Base-by-base conservation (phyloP, 2,329 filamentous ascomycete species). In the Trichoderma pleuroti region DNA sequence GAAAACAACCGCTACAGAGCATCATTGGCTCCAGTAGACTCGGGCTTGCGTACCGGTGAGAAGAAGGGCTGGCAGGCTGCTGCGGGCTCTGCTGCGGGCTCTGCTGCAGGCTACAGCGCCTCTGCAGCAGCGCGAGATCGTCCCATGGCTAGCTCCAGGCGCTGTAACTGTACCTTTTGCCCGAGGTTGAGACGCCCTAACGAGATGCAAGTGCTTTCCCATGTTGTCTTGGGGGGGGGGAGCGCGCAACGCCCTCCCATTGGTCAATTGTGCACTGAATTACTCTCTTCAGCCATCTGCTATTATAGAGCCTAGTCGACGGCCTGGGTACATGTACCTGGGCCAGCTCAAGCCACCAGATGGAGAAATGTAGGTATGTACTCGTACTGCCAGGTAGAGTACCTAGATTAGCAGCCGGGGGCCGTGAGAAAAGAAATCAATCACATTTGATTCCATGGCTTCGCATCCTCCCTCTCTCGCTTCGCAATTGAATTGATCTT, bases 201-300 rank as follows among this genome's bases (percentile, higher is more conserved):
- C 21, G 61, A 16, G 34, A n/a, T 39, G 28, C 16, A 26, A 42
- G 39, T 42, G n/a, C n/a, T n/a, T n/a, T n/a, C n/a, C n/a, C n/a
- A n/a, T n/a, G n/a, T n/a, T n/a, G n/a, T n/a, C n/a, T n/a, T n/a
- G n/a, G n/a, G n/a, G n/a, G n/a, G 46, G 46, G 24, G n/a, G 16
- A 54, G 42, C 28, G 30, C 11, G 36, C 60, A 18, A 49, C 21
- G 36, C 24, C 8, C 52, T 63, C 67, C 34, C 18, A 69, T 69
- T 64, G 67, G 67, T 28, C 67, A 64, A 64, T 64, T 59, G 28
- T 1, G 21, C 60, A 3, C 18, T 34, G 42, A 64, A 69, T 64
- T 69, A 64, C 67, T 69, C 46, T 34, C 3, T 69, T 69, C 10
- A 52, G 67, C 67, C 39, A 52, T 54, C 18, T 30, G 56, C 30